phyloP scores from a whole-genome alignment of 2,329 filamentous ascomycete genomes.

The Bipolaris gigantea region DNA sequence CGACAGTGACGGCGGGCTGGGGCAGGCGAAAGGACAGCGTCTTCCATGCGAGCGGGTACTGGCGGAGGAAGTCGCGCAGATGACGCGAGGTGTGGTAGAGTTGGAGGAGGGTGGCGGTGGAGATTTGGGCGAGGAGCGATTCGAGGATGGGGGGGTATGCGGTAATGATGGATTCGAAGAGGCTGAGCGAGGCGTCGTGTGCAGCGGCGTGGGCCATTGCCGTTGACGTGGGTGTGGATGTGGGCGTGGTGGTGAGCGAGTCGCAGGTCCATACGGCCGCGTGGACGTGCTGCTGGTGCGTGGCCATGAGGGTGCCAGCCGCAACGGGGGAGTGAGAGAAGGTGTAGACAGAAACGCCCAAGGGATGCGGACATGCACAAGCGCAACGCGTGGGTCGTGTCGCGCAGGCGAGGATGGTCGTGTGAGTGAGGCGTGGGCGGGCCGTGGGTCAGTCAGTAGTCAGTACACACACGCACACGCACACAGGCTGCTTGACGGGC shows the following conservation, averaged over 20 bases:
- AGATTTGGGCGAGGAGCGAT: slow-evolving; percentile 60
- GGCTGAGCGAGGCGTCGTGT: slow-evolving; percentile 28
- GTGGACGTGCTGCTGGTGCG: slow-evolving; percentile 18
- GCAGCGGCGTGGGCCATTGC: slow-evolving; percentile 5
- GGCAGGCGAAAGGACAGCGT: slow-evolving; percentile 61
- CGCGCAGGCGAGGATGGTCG: slow-evolving; percentile 27
- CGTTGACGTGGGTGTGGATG: slow-evolving; percentile 8
- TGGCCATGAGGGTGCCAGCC: slow-evolving; percentile 33
- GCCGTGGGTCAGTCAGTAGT: slow-evolving; percentile 2
- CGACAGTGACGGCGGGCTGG: slow-evolving; percentile 43
- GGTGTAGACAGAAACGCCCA: slow-evolving; percentile 26
- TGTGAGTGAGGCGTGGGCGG: slow-evolving; percentile 24
- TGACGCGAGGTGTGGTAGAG: slow-evolving; percentile 62
- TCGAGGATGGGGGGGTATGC: slow-evolving; percentile 61
- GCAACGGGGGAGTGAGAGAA: slow-evolving; percentile 17
- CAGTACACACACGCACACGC: background rate
- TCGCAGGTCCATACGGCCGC: slow-evolving; percentile 23
- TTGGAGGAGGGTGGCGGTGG: slow-evolving; percentile 59
- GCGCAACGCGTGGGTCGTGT: slow-evolving; percentile 26
- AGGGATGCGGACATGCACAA: slow-evolving; percentile 34
- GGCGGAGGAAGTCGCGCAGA: slow-evolving; percentile 57
- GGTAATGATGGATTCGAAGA: slow-evolving; percentile 59
- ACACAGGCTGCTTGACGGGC: slow-evolving; percentile 5
- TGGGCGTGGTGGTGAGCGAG: slow-evolving; percentile 3
- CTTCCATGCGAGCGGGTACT: slow-evolving; percentile 64